Percentiles rank a stretch among this genome's conserved stretches.
Conservation (phyloP, 2,329 filamentous ascomycete genomes). For the Gnomoniopsis smithogilvyi region DNA sequence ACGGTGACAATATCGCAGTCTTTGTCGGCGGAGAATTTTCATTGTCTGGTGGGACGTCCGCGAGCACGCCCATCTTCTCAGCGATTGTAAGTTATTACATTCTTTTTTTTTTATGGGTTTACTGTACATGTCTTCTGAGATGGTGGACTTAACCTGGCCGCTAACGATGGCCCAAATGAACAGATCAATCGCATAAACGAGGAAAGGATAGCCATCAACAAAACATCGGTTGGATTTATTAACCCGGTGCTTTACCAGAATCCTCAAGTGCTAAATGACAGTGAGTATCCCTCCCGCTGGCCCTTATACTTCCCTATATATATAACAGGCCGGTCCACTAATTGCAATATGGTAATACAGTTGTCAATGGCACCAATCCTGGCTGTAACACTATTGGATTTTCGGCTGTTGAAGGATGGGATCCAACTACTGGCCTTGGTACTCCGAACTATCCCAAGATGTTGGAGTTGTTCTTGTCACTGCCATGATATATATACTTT, state of each 20-base stretch:
- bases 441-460: conserved; percentile 18
- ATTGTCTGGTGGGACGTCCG: conserved; percentile 46
- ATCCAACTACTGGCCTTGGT: conserved; percentile 25
- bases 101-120: not conserved
- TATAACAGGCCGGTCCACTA: not conserved
- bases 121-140: too few relatives aligned
- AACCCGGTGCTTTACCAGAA: conserved; percentile 28
- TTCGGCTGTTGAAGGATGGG: conserved; percentile 25
- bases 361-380: conserved; percentile 26
- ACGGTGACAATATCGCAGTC: conserved; percentile 26
- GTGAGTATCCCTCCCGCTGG: not conserved
- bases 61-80: conserved; percentile 56
- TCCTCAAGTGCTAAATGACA: conserved; percentile 29
- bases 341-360: not conserved
- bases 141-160: too few relatives aligned
- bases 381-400: conserved; percentile 29
- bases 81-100: conserved; percentile 35
- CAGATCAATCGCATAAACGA: conserved; percentile 60
- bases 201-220: conserved; percentile 47
- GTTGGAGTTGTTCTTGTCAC: conserved; percentile 5
- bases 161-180: too few relatives aligned
- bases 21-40: conserved; percentile 28
- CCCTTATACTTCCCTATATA: too few relatives aligned
- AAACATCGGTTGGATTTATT: conserved; percentile 34
- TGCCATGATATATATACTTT: not conserved